Base-by-base conservation (phyloP, 169 alveolate species). In the Cyclospora cayetanensis region DNA sequence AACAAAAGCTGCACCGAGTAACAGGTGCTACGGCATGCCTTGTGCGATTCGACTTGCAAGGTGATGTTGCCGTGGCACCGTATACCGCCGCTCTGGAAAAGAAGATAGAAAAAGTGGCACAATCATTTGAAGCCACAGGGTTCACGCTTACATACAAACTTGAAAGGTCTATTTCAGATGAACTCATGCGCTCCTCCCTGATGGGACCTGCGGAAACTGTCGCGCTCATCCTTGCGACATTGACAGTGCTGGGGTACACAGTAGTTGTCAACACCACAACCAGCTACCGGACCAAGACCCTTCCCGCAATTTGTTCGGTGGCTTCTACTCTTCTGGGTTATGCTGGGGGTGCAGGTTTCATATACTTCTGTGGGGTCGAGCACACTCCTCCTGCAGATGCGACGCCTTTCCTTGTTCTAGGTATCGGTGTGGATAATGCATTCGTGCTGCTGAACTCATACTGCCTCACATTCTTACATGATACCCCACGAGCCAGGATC, bases 401-500 rank as follows among this genome's bases (percentile, higher is more conserved):
- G 1, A 94, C 96, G 35, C 96, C 96, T 5, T 94, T 94, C 46
- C 88, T 94, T 7, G 96, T 94, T 2, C 79, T 96, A 7, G 97
- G 97, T 11, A 96, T 96, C 60, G 97, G 97, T 18, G 96, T 95
- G 50, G 97, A 96, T 72, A 95, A 95, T 53, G 93, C 95, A 0
- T 96, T 96, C 85, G 97, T 96, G 27, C 94, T 96, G 11, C 60
- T 96, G 34, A 95, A 96, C 93, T 94, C 96, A 0, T 96, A 93
- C 76, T 92, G 95, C 4, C 89, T 96, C 65, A 86, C 96, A 2
- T 95, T 91, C 63, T 90, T 94, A 82, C 84, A 92, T 76, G 93
- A 92, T 22, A 95, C 92, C 60, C 95, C 96, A 12, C 94, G 91
- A 52, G 94, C 92, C 50, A 90, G 97, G 76, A 94, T 96, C 76